Evolutionary conservation across 1,284 basidiomycete genomes (phyloP), one percentile per base, ranked within the genome.

Genomic region (Ustilago crameri): DNA sequence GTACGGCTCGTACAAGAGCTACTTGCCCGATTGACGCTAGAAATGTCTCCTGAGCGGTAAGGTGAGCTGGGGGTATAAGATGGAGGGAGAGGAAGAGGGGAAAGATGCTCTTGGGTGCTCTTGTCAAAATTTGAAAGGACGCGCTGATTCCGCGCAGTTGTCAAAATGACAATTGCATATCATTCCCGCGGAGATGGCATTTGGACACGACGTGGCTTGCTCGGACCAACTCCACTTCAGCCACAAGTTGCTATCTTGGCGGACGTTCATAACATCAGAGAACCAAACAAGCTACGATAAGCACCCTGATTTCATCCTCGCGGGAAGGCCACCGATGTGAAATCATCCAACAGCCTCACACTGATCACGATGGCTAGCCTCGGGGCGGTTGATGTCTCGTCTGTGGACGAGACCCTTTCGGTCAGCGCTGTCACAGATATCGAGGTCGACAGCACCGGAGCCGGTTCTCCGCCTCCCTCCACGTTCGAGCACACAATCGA

Each of bases 361-460:
- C 30, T 12, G 12, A 30, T 30, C 30, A 30, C 30, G 12, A 30
- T 30, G 30, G 5, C 30, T 12, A 30, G 30, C 30, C 30, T 30
- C 30, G 30, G 30, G 30, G 12, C 12, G 12, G 30, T 30, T 5
- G 30, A 30, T 12, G 30, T 30, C 30, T 30, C 30, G 7, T 30
- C 30, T 30, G 30, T 34, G 2, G 55, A 59, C 48, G 65, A 61
- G 20, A 45, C 50, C 24, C 43, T 50, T 9, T 62, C 54, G 7
- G 50, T 54, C 46, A 41, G 43, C 42, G 51, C 45, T 5, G 26
- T 41, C 14, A 52, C 42, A 20, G 55, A 69, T 12, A 27, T 48
- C 47, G 66, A 63, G 22, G 26, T 69, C 32, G 66, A 69, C 37
- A 63, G 66, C 49, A 69, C 60, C 10, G 66, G 55, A 10, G 66